phyloP scores from a whole-genome alignment of 257 asterid species.

The Jasminum sambac region DNA sequence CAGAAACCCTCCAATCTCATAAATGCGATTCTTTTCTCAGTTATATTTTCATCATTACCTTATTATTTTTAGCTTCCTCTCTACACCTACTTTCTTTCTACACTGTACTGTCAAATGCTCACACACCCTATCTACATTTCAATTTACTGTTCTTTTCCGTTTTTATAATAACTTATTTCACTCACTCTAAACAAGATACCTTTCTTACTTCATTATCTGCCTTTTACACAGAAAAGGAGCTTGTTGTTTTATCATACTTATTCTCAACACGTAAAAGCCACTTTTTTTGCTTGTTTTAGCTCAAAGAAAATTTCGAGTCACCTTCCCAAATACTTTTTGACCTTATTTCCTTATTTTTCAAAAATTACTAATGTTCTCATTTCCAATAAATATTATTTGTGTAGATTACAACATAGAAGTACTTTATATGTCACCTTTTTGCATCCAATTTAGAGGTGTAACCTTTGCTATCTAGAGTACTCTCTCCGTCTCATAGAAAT shows the following conservation, averaged over 20 bases:
- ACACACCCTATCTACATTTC: constrained; percentile 6
- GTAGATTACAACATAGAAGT: too few relatives aligned
- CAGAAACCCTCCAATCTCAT: constrained; percentile 48
- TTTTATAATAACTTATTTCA: constrained; percentile 5
- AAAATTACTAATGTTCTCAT: neutral
- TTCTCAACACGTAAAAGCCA: constrained; percentile 18
- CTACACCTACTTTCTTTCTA: constrained; percentile 44
- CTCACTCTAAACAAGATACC: neutral
- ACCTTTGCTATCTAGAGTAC: too few relatives aligned
- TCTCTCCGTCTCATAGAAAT: too few relatives aligned
- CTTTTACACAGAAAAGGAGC: constrained; percentile 23
- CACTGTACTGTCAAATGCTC: constrained; percentile 13
- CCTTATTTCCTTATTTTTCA: neutral
- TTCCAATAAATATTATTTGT: too few relatives aligned
- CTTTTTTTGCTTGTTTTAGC: constrained; percentile 13
- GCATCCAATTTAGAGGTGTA: too few relatives aligned
- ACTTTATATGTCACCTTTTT: too few relatives aligned
- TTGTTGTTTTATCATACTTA: neutral
- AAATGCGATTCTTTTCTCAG: constrained; percentile 43
- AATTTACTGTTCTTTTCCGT: constrained; percentile 1
- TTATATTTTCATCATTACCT: constrained; percentile 53
- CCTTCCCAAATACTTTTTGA: constrained; percentile 18
- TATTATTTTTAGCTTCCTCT: constrained; percentile 57
- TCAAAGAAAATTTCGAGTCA: constrained; percentile 21
- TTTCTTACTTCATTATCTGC: constrained; percentile 8